Evolutionary conservation across 139 green algal species (phyloP).

Genomic region (Micractinium sp.): DNA sequence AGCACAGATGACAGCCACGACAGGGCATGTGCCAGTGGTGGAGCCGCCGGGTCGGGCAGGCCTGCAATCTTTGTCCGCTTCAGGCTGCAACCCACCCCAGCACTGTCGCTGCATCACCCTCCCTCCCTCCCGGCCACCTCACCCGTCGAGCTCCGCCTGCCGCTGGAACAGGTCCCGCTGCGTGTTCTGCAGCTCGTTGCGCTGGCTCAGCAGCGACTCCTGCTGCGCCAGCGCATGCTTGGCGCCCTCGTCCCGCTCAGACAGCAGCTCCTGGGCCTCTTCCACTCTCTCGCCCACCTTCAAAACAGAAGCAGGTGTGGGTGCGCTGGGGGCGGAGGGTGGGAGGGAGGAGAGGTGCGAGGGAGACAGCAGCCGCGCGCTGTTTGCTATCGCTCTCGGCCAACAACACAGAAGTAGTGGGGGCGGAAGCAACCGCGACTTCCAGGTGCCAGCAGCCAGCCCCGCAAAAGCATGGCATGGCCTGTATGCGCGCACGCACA

Average conservation of each 20-base stretch:
- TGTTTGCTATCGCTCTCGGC: too few species aligned
- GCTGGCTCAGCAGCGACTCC: slow-evolving; percentile 15
- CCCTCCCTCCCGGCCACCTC: not conserved
- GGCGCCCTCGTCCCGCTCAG: slow-evolving; percentile 37
- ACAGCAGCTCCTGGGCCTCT: slow-evolving; percentile 35
- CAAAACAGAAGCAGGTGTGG: not conserved
- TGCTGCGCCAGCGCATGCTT: slow-evolving; percentile 12
- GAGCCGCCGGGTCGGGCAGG: too few species aligned
- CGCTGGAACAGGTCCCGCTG: slow-evolving; percentile 66
- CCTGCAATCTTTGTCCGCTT: too few species aligned
- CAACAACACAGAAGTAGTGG: too few species aligned
- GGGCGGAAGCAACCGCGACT: too few species aligned
- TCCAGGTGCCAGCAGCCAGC: too few species aligned
- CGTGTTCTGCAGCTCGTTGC: slow-evolving; percentile 48
- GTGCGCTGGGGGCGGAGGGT: not conserved
- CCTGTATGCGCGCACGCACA: too few species aligned
- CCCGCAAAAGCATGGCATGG: too few species aligned
- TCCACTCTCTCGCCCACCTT: slow-evolving; percentile 18
- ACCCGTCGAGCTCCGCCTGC: slow-evolving; percentile 50
- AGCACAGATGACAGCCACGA: too few species aligned
- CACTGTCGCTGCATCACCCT: not conserved
- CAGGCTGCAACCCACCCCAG: not conserved
- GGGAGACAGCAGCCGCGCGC: too few species aligned
- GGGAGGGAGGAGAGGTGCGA: not conserved
- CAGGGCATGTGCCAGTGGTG: too few species aligned